These are phyloP conservation scores for Scheffersomyces amazonensis DNA, from an alignment of 805 yeast species.

Conservation along the genomic window DNA sequence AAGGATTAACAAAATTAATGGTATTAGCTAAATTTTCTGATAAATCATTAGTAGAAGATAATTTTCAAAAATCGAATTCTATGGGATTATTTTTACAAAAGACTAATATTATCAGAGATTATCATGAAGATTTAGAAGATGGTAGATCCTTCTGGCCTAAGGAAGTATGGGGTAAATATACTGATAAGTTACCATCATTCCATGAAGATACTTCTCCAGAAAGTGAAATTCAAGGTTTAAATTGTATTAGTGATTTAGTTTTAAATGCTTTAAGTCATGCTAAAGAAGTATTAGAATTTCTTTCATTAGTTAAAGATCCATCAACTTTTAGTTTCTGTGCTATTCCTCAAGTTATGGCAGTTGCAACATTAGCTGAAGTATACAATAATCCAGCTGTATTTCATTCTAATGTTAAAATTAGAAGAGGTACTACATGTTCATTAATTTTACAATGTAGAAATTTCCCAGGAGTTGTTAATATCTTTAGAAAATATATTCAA, in stretches of 20 bases:
- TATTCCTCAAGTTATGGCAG: slow-evolving; percentile 98
- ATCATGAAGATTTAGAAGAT: slow-evolving; percentile 85
- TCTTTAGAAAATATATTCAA: slow-evolving; percentile 73
- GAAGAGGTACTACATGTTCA: slow-evolving; percentile 82
- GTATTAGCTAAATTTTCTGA: slow-evolving; percentile 73
- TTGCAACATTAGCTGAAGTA: slow-evolving; percentile 85
- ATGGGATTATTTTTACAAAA: slow-evolving; percentile 97
- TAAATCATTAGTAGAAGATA: slow-evolving; percentile 42
- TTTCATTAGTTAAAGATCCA: slow-evolving; percentile 75
- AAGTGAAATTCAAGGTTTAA: slow-evolving; percentile 57
- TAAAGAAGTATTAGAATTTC: slow-evolving; percentile 69
- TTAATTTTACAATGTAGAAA: slow-evolving; percentile 74
- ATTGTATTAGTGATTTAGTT: slow-evolving; percentile 79
- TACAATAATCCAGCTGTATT: slow-evolving; percentile 78
- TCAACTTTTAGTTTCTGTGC: slow-evolving; percentile 89
- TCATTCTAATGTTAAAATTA: slow-evolving; percentile 73
- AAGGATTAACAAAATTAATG: slow-evolving; percentile 83
- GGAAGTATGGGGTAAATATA: slow-evolving; percentile 86
- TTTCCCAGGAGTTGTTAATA: slow-evolving; percentile 68
- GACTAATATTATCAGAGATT: slow-evolving; percentile 94
- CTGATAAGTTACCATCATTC: slow-evolving; percentile 62
- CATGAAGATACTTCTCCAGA: slow-evolving; percentile 23
- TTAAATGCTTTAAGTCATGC: slow-evolving; percentile 77
- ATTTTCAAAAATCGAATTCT: slow-evolving; percentile 62
- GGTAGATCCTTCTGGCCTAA: slow-evolving; percentile 96